Evolutionary conservation across 768 basidiomycete species (phyloP).

Genomic region (Leccinum boreale): DNA sequence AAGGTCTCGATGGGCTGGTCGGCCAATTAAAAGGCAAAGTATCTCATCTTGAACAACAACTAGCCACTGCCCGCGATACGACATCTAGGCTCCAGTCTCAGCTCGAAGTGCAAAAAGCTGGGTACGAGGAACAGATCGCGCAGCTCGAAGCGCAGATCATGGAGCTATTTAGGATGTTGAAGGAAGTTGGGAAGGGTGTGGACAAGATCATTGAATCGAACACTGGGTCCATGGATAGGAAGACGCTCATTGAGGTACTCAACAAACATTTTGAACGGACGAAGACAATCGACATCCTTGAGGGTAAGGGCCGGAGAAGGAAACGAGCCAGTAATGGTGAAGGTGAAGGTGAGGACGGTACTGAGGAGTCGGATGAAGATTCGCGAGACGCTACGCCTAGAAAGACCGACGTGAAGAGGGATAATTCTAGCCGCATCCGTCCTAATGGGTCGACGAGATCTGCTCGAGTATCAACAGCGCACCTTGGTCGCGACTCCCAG

Average conservation of each 20-base stretch:
- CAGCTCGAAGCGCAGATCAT: conserved; percentile 91
- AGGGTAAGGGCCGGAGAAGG: conserved; percentile 53
- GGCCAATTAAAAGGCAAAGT: conserved; percentile 76
- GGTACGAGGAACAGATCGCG: conserved; percentile 81
- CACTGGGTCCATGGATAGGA: conserved; percentile 67
- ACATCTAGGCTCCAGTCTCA: conserved; percentile 73
- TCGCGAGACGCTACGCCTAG: conserved; percentile 58
- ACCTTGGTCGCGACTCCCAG: conserved; percentile 65
- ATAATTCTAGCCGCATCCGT: conserved; percentile 32
- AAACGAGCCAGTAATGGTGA: conserved; percentile 31
- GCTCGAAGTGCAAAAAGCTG: conserved; percentile 69
- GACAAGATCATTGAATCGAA: conserved; percentile 69
- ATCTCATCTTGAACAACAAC: conserved; percentile 68
- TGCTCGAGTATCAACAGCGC: conserved; percentile 38
- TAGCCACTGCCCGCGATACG: conserved; percentile 75
- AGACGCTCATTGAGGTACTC: conserved; percentile 72
- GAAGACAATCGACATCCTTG: conserved; percentile 82
- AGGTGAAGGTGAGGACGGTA: conserved; percentile 32
- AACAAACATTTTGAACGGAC: conserved; percentile 80
- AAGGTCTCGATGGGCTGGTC: conserved; percentile 80
- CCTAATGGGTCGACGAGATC: conserved; percentile 24
- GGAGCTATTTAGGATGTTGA: conserved; percentile 92
- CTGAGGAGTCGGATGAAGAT: conserved; percentile 43
- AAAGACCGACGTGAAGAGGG: conserved; percentile 45
- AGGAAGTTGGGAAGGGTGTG: conserved; percentile 74